Evolutionary conservation across 371 early-diverging fungal genomes (phyloP).

Genomic region (Mortierella polycephala): DNA sequence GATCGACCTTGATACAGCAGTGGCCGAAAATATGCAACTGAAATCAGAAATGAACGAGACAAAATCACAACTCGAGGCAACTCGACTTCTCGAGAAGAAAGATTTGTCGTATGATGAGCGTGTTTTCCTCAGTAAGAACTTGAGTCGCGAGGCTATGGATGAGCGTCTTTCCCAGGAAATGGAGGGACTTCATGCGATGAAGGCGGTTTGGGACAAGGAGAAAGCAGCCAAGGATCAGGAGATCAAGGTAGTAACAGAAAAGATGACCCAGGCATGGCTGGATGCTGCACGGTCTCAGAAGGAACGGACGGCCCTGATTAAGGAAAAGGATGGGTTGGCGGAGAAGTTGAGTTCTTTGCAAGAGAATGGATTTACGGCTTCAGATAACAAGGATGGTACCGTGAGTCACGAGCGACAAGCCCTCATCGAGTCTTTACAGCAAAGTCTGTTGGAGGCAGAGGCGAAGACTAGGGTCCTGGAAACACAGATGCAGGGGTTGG

Average conservation of each 20-base stretch:
- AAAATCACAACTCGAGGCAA: slow-evolving; percentile 23
- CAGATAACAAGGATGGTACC: not conserved
- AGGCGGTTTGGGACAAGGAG: slow-evolving; percentile 45
- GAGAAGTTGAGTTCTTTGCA: slow-evolving; percentile 19
- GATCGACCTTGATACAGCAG: slow-evolving; percentile 21
- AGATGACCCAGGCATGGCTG: slow-evolving; percentile 52
- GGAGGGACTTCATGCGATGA: slow-evolving; percentile 39
- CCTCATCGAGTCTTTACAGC: slow-evolving; percentile 33
- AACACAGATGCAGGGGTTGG: slow-evolving; percentile 18
- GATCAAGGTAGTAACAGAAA: slow-evolving; percentile 46
- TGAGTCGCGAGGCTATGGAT: slow-evolving; percentile 20
- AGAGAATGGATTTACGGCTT: slow-evolving; percentile 14
- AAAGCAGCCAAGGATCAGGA: slow-evolving; percentile 49
- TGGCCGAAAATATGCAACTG: slow-evolving; percentile 31
- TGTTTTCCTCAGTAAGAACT: slow-evolving; percentile 22
- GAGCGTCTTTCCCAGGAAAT: slow-evolving; percentile 29
- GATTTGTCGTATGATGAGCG: slow-evolving; percentile 34
- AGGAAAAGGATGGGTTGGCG: slow-evolving; percentile 25
- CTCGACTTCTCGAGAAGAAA: slow-evolving; percentile 25
- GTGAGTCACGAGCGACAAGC: slow-evolving; percentile 16
- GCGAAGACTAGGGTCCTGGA: slow-evolving; percentile 26
- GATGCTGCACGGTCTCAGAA: slow-evolving; percentile 51
- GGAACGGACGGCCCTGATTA: slow-evolving; percentile 30
- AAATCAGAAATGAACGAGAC: slow-evolving; percentile 34
- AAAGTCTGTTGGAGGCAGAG: slow-evolving; percentile 32